Evolutionary conservation across 169 alveolate species (phyloP).

Genomic region (Toxoplasma gondii): DNA sequence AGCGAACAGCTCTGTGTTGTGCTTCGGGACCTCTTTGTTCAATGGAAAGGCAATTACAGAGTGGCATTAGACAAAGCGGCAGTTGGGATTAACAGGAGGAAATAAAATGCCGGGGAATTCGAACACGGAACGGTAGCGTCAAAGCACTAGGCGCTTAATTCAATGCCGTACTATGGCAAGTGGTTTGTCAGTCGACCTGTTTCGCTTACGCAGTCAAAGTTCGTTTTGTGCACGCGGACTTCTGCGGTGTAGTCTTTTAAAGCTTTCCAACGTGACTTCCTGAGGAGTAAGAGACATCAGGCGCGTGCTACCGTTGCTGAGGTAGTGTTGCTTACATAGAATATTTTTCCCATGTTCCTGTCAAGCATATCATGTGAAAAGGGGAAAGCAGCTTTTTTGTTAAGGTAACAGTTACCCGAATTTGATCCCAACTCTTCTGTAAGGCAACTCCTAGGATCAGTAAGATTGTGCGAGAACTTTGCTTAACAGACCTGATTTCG

Average conservation of each 20-base stretch:
- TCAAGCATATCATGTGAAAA: neutral
- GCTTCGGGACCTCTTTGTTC: too few relatives aligned
- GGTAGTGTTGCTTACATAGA: neutral
- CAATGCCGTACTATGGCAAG: too few relatives aligned
- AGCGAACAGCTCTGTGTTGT: neutral
- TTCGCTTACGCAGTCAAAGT: neutral
- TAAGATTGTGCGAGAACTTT: neutral
- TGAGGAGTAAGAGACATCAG: neutral
- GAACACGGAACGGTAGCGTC: too few relatives aligned
- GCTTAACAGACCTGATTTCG: neutral
- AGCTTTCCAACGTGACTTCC: conserved; percentile 32
- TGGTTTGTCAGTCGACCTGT: too few relatives aligned
- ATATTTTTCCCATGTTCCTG: conserved; percentile 42
- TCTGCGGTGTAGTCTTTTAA: neutral
- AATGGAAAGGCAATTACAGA: too few relatives aligned
- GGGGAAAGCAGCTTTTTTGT: neutral
- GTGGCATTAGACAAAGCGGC: too few relatives aligned
- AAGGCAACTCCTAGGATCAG: neutral
- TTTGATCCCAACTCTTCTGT: conserved; percentile 19
- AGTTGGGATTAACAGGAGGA: too few relatives aligned
- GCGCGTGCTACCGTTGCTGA: neutral
- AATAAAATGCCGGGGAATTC: too few relatives aligned
- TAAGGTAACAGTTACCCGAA: neutral
- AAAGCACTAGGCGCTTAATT: too few relatives aligned
- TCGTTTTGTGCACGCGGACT: neutral